Percentiles rank a stretch among this genome's conserved stretches.
Evolutionary conservation across 495 filamentous ascomycete species (phyloP).

Genomic region (Hyaloscypha bicolor): DNA sequence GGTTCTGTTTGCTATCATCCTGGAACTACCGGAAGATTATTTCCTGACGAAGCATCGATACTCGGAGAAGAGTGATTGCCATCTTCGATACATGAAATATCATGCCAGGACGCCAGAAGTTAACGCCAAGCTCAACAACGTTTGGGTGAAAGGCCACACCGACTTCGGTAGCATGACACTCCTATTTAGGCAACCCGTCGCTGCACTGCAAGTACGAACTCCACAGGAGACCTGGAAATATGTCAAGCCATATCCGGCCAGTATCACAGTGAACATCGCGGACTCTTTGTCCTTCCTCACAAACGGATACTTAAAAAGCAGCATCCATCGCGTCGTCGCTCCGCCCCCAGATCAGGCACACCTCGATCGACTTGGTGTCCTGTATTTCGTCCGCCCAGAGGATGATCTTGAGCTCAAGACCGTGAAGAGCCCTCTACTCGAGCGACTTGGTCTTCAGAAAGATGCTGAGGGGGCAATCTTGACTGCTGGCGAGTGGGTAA

Average conservation of each 20-base stretch:
- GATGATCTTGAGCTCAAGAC: constrained; percentile 47
- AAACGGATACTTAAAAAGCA: constrained; percentile 50
- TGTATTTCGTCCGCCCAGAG: constrained; percentile 48
- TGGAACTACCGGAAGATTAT: constrained; percentile 52
- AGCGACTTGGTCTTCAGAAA: constrained; percentile 46
- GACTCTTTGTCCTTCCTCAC: constrained; percentile 51
- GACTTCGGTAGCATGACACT: constrained; percentile 57
- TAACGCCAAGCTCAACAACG: constrained; percentile 43
- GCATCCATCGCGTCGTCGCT: constrained; percentile 52
- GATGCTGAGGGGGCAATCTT: constrained; percentile 35
- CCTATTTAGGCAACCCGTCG: constrained; percentile 56
- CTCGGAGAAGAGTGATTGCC: constrained; percentile 45
- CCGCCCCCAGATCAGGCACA: constrained; percentile 48
- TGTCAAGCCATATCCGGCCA: constrained; percentile 46
- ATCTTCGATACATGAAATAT: constrained; percentile 61
- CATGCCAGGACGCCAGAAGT: constrained; percentile 45
- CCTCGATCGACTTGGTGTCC: constrained; percentile 48
- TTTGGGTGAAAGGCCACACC: constrained; percentile 53
- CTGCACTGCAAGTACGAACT: constrained; percentile 50
- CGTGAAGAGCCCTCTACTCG: constrained; percentile 47
- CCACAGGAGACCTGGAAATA: constrained; percentile 44
- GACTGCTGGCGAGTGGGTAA: constrained; percentile 38
- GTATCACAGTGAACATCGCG: constrained; percentile 52
- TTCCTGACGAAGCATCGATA: constrained; percentile 54
- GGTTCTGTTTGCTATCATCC: constrained; percentile 48